phyloP scores from a whole-genome alignment of 2,329 filamentous ascomycete genomes.

The Neonectria hederae region DNA sequence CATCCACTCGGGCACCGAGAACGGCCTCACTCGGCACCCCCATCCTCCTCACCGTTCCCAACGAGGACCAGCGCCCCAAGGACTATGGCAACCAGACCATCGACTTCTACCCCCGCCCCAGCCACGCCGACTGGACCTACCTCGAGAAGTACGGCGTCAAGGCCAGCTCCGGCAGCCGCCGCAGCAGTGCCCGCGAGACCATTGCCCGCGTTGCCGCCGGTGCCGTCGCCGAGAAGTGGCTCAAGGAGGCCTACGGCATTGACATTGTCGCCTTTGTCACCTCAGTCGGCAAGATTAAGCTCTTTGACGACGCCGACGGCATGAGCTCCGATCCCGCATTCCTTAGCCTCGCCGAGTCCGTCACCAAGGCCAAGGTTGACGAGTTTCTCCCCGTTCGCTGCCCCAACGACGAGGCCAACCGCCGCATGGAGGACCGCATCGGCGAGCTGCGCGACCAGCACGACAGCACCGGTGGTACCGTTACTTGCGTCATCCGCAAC shows the following conservation, averaged over 20 bases:
- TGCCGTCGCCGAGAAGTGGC: slow-evolving; percentile 92
- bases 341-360: slow-evolving; percentile 73
- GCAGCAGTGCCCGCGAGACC: slow-evolving; percentile 93
- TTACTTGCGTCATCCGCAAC: slow-evolving; percentile 92
- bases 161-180: slow-evolving; percentile 87
- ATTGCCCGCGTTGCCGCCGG: slow-evolving; percentile 93
- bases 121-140: slow-evolving; percentile 97
- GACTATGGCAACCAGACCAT: slow-evolving; percentile 93
- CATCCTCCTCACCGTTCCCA: slow-evolving; percentile 86
- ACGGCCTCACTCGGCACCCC: slow-evolving; percentile 93
- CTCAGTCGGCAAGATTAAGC: slow-evolving; percentile 73
- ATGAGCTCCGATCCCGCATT: slow-evolving; percentile 83
- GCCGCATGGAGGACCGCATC: slow-evolving; percentile 82
- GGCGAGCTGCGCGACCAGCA: slow-evolving; percentile 78
- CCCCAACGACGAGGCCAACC: slow-evolving; percentile 71
- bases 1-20: slow-evolving; percentile 93
- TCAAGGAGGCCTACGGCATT: slow-evolving; percentile 80
- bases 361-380: slow-evolving; percentile 72
- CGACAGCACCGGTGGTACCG: slow-evolving; percentile 93
- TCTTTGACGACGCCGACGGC: slow-evolving; percentile 46
- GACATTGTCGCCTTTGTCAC: slow-evolving; percentile 93
- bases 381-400: slow-evolving; percentile 86
- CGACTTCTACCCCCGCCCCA: slow-evolving; percentile 89
- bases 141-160: slow-evolving; percentile 97
- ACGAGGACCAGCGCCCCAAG: slow-evolving; percentile 91